These are phyloP conservation scores for Huntiella bhutanensis DNA, from an alignment of 2,329 filamentous ascomycete genomes.

Conservation along the genomic window DNA sequence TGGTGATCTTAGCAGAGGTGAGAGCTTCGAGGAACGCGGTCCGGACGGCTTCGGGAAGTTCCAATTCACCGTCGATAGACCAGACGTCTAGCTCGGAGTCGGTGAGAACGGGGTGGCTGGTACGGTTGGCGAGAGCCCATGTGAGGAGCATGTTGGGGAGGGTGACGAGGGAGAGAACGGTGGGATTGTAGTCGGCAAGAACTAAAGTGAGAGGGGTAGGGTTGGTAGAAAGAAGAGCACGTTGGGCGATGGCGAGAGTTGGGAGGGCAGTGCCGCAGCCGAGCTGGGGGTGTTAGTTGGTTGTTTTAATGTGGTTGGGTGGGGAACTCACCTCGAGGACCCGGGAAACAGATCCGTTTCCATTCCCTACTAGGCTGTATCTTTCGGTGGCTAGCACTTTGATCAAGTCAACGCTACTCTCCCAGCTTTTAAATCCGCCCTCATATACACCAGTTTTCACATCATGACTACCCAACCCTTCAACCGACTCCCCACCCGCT, in stretches of 20 bases:
- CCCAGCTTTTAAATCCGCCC: conserved; percentile 79
- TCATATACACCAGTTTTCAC: conserved; percentile 70
- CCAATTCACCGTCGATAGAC: conserved; percentile 38
- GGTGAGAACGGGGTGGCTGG: conserved; percentile 25
- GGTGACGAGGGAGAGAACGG: conserved; percentile 60
- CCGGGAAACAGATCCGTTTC: conserved; percentile 19
- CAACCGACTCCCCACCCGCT: conserved; percentile 16
- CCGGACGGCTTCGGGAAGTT: conserved; percentile 39
- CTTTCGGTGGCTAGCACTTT: conserved; percentile 37
- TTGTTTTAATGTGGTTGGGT: not conserved
- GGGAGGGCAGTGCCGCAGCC: conserved; percentile 65
- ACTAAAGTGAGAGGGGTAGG: conserved; percentile 34
- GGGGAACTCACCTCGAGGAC: conserved; percentile 33
- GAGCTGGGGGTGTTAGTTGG: conserved; percentile 29
- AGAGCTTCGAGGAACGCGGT: conserved; percentile 39
- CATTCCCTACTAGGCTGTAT: conserved; percentile 17
- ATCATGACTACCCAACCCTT: conserved; percentile 46
- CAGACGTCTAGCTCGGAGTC: conserved; percentile 24
- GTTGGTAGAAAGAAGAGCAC: conserved; percentile 19
- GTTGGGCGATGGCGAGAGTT: conserved; percentile 51
- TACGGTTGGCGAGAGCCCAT: conserved; percentile 36
- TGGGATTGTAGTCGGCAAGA: conserved; percentile 62
- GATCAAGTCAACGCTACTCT: conserved; percentile 64
- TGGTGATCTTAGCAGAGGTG: conserved; percentile 26
- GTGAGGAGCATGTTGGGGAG: conserved; percentile 58